These are phyloP conservation scores for Alternaria conjuncta DNA, from an alignment of 2,329 filamentous ascomycete genomes.

Conservation along the genomic window DNA sequence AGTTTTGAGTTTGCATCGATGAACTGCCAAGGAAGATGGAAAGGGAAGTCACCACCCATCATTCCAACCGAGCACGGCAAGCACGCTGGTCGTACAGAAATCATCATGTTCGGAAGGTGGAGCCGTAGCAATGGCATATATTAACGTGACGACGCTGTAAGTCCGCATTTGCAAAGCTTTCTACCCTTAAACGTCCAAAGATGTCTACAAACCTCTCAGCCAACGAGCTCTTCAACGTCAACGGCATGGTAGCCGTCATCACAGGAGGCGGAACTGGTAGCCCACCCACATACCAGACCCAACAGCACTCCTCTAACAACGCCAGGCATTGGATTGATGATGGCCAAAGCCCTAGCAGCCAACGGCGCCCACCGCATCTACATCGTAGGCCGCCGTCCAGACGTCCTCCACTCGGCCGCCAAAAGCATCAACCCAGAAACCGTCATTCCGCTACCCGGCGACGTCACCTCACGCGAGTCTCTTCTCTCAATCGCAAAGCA, in stretches of 20 bases:
- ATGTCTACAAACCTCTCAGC: conserved; percentile 14
- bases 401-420: conserved; percentile 18
- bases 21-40: background rate
- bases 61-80: background rate
- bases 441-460: conserved; percentile 26
- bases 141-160: background rate
- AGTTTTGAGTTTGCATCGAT: background rate
- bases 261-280: conserved; percentile 31
- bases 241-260: conserved; percentile 28
- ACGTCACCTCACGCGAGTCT: conserved; percentile 23
- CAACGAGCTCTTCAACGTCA: conserved; percentile 24
- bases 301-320: background rate
- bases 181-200: background rate
- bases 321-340: conserved; percentile 28
- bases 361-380: conserved; percentile 29
- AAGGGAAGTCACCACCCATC: background rate
- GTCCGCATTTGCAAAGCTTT: background rate
- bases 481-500: conserved; percentile 18
- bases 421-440: conserved; percentile 14
- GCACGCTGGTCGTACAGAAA: background rate
- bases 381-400: conserved; percentile 26
- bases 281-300: background rate
- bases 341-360: conserved; percentile 23
- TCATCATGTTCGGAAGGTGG: conserved; percentile 7
- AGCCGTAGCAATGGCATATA: conserved; percentile 4